These are phyloP conservation scores for Carex myosuroides DNA, from an alignment of 176 grass and related monocot species.

Conservation along the genomic window DNA sequence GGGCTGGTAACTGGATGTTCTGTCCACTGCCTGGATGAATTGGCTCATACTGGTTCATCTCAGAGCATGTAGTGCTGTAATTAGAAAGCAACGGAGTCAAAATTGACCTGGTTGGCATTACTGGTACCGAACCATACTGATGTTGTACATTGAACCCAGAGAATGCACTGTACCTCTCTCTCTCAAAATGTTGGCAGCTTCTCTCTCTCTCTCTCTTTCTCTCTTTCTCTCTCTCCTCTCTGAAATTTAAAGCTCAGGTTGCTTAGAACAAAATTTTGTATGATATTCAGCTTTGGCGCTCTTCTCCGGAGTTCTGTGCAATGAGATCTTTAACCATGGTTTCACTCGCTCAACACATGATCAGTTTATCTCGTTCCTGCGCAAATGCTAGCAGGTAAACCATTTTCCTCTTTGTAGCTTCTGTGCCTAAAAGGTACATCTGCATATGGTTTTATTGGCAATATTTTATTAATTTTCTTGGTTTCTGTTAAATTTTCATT, in stretches of 20 bases:
- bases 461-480: slow-evolving; percentile 1
- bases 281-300: slow-evolving; percentile 80
- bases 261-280: slow-evolving; percentile 23
- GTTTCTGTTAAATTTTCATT: slow-evolving; percentile 22
- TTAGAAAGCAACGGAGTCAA: background rate
- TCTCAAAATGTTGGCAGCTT: background rate
- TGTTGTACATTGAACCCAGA: background rate
- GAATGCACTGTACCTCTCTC: background rate
- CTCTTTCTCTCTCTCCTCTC: background rate
- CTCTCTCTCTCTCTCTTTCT: background rate
- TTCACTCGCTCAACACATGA: slow-evolving; percentile 91
- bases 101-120: background rate
- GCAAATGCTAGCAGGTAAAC: slow-evolving; percentile 80
- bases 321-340: slow-evolving; percentile 90
- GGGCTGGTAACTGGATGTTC: background rate
- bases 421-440: background rate
- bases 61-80: background rate
- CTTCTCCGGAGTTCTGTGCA: slow-evolving; percentile 86
- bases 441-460: background rate
- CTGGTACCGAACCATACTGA: background rate
- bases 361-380: slow-evolving; percentile 70
- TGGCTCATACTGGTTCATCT: background rate
- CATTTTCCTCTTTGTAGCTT: slow-evolving; percentile 8
- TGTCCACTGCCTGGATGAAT: background rate
- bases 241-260: slow-evolving; percentile 7